Conservation (phyloP, 139 green algal species). For the Astrephomene gubernaculifera region DNA sequence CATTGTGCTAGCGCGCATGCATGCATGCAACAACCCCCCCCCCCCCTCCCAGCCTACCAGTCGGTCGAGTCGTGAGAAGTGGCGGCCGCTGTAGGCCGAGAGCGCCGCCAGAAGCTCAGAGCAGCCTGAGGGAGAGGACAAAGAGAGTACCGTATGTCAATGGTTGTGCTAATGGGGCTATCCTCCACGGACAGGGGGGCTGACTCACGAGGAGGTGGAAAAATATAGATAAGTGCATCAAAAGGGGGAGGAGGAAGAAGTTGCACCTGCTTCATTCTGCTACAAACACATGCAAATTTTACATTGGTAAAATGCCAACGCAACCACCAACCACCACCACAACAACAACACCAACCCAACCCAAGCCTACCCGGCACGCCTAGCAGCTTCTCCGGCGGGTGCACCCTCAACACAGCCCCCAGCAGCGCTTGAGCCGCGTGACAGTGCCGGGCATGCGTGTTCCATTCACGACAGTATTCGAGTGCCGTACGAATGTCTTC, state of each 20-base stretch:
- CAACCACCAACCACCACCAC: too few species aligned
- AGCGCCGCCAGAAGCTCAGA: conserved; percentile 84
- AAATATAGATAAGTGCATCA: too few species aligned
- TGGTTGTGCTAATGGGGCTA: too few species aligned
- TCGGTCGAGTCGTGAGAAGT: conserved; percentile 83
- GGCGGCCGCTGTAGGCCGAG: conserved; percentile 86
- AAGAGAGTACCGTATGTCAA: too few species aligned
- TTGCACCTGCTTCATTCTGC: too few species aligned
- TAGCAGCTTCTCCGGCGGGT: conserved; percentile 69
- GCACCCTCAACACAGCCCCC: conserved; percentile 71
- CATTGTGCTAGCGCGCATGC: too few species aligned
- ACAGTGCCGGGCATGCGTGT: conserved; percentile 89
- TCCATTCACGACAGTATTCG: conserved; percentile 91
- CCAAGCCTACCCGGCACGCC: conserved; percentile 64
- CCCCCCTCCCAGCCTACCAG: conserved; percentile 62
- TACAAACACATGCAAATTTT: too few species aligned
- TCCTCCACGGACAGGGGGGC: too few species aligned
- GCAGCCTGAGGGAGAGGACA: neutral
- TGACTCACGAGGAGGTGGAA: too few species aligned
- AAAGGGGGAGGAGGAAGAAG: too few species aligned
- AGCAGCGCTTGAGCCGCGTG: conserved; percentile 87
- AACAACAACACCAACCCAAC: too few species aligned
- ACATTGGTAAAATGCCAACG: too few species aligned
- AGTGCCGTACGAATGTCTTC: conserved; percentile 57
- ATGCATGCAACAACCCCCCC: neutral